Base-by-base conservation (phyloP, 1,284 basidiomycete species). In the Cryptococcus sp. region DNA sequence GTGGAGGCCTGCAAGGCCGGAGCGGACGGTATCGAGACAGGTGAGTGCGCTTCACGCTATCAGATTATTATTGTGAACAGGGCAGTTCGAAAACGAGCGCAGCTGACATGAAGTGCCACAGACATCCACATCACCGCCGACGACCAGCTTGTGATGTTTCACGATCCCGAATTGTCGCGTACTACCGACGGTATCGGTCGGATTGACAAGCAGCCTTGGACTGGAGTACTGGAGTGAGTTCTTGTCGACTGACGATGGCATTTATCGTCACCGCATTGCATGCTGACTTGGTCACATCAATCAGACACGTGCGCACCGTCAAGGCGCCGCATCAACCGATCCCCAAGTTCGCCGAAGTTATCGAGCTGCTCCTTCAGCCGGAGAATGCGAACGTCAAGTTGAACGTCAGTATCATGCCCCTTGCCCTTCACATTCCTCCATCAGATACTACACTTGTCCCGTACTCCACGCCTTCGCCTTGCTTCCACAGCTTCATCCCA, bases 111-210 rank as follows among this genome's bases (percentile, higher is more conserved):
- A 46, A 25, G 10, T 17, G 11, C 49, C 34, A 65, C 85, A 93
- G 94, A 98, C 84, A 93, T 98, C 66, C 95, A 98, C 79, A 89
- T 97, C 73, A 94, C 94, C 51, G 79, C 84, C 65, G 95, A 98
- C 80, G 83, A 87, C 69, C 86, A 92, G 50, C 89, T 98, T 49
- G 79, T 98, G 61, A 93, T 98, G 91, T 96, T 95, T 79, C 93
- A 97, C 76, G 94, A 98, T 78, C 89, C 91, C 13, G 85, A 74
- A 39, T 68, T 84, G 11, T 80, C 80, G 51, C 75, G 84, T 20
- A 85, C 83, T 19, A 85, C 84, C 37, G 74, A 83, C 65, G 82
- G 83, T 22, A 76, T 75, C 15, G 84, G 83, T 25, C 70, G 78
- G 22, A 82, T 84, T 62, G 74, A 80, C 45, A 73, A 80, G 47